Base-by-base conservation (phyloP, 768 basidiomycete genomes). In the Mrakia frigida region DNA sequence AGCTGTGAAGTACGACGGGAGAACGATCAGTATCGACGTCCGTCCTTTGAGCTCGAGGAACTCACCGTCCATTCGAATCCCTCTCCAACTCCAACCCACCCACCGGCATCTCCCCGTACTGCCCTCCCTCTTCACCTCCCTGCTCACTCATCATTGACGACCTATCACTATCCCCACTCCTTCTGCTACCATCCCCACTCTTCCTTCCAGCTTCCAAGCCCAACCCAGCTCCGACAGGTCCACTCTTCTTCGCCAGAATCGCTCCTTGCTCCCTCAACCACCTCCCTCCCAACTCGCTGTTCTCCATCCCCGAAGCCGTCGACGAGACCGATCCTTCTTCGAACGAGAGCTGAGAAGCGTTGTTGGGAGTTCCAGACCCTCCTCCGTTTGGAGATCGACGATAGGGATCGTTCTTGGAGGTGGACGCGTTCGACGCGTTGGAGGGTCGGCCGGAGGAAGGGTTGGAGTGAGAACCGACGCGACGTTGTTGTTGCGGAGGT, bases 241-340 rank as follows among this genome's bases (percentile, higher is more conserved):
- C 61, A 6, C 37, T 39, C 56, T 70, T 65, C 60, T 67, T 72
- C 21, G 43, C 43, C 37, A 63, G 50, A 39, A 65, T 65, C 28
- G 71, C 76, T n/a, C 71, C 76, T 37, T 96, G 93, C 80, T 94
- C 92, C 50, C 88, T 87, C 61, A 96, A 82, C 93, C 93, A 95
- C 37, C 90, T 88, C 10, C 88, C 88, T 0, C 92, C 91, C 13
- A 91, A 88, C 81, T 90, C 89, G 74, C 86, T 86, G 9, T 87
- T 86, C 65, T 77, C 76, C 43, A 72, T 70, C 23, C 70, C 70
- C 6, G 70, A 77, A 10, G 74, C 33, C 3, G 53, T 56, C 11
- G 74, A 75, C 28, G 74, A 75, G 53, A 60, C 41, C 37, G 69
- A 37, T 33, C 52, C 65, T 13, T 70, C 65, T 3, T 70, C 67